Evolutionary conservation across 108 stramenopile species (phyloP).

Genomic region (Phaeodactylum tricornutum): DNA sequence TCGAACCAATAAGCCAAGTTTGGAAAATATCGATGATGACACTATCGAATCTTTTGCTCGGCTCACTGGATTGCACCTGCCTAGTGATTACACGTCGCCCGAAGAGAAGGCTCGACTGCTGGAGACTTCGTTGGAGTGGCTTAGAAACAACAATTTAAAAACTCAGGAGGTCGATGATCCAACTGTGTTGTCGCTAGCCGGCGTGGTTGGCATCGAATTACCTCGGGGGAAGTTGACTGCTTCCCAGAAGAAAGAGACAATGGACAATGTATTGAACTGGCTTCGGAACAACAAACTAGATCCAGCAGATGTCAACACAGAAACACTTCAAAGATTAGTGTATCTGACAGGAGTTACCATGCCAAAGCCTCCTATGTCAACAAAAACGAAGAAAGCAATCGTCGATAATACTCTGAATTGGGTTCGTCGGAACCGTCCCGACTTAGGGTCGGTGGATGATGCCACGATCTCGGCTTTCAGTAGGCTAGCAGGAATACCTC

Average conservation of each 20-base stretch:
- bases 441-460: neutral
- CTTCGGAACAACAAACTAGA: constrained; percentile 20
- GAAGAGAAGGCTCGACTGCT: constrained; percentile 1
- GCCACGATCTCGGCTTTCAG: constrained; percentile 2
- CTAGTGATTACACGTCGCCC: no score
- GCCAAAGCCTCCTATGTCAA: no score
- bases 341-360: no score
- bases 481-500: constrained; percentile 5
- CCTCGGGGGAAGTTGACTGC: neutral
- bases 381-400: no score
- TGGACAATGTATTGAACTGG: constrained; percentile 22
- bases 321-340: no score
- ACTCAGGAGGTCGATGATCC: constrained; percentile 11
- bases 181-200: constrained; percentile 4
- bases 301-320: no score
- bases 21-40: neutral
- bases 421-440: constrained; percentile 1
- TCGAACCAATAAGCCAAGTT: constrained; percentile 5
- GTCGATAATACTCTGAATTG: constrained; percentile 3
- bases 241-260: constrained; percentile 5
- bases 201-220: constrained; percentile 6
- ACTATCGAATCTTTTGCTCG: neutral
- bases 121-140: constrained; percentile 18
- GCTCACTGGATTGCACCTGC: no score
- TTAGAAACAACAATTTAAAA: constrained; percentile 14